phyloP scores from a whole-genome alignment of 2,329 filamentous ascomycete species.

The Fusarium brevicatenulatum region DNA sequence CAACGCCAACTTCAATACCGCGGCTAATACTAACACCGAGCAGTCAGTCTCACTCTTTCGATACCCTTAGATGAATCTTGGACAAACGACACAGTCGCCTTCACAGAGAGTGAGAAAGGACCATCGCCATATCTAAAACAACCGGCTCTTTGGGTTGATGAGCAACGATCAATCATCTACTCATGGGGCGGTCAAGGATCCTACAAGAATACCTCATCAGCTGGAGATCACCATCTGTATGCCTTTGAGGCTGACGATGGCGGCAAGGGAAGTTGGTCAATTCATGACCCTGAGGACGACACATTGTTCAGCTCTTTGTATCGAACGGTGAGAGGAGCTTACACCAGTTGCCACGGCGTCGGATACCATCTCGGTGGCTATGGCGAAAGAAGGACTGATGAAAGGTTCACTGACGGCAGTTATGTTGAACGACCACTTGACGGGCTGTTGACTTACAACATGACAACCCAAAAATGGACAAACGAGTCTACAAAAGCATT shows the following conservation, averaged over 20 bases:
- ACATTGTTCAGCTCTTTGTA: background rate
- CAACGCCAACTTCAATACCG: rapidly evolving
- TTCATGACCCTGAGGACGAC: background rate
- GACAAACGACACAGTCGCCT: background rate
- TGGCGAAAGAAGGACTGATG: background rate
- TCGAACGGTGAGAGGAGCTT: background rate
- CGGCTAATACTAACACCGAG: background rate
- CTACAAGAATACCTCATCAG: background rate
- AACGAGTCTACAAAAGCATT: background rate
- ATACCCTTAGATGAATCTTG: background rate
- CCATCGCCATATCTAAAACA: background rate
- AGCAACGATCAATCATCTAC: background rate
- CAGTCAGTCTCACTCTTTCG: background rate
- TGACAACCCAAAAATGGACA: background rate
- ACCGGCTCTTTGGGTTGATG: background rate
- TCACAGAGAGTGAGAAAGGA: background rate
- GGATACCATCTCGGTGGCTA: background rate
- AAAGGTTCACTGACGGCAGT: background rate
- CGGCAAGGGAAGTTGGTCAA: background rate
- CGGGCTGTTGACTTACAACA: background rate
- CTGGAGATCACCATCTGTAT: background rate
- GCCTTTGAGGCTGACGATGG: background rate
- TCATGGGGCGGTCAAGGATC: background rate
- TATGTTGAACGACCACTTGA: background rate
- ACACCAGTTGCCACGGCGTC: background rate